A percentile compares a stretch with the other conserved stretches of the same genome.
These are phyloP conservation scores for Ammopiptanthus mongolicus DNA, from an alignment of 306 rosid species.

Conservation along the genomic window DNA sequence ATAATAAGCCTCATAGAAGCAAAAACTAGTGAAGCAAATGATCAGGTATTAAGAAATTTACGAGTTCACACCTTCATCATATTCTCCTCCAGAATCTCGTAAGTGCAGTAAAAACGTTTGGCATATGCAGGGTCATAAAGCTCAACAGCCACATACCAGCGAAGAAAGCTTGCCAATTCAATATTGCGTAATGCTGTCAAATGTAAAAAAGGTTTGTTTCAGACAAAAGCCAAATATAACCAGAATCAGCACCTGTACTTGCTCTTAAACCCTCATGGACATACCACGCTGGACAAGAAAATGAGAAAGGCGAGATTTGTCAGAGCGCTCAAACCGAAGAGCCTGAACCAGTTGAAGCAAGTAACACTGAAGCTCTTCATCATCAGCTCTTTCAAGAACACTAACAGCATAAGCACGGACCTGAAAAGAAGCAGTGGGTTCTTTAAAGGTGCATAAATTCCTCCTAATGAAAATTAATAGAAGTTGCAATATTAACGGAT, in stretches of 20 bases:
- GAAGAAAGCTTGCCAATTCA: constrained; percentile 98
- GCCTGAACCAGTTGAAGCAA: constrained; percentile 98
- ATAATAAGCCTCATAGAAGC: neutral
- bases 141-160: constrained; percentile 98
- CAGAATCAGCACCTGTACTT: constrained; percentile 25
- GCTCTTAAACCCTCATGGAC: constrained; percentile 27
- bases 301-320: constrained; percentile 87
- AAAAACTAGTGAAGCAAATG: constrained; percentile 1
- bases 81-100: constrained; percentile 89
- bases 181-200: constrained; percentile 78
- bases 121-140: constrained; percentile 94
- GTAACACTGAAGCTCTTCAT: constrained; percentile 96
- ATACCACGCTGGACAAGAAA: constrained; percentile 91
- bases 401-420: constrained; percentile 99
- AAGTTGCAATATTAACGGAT: neutral
- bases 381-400: constrained; percentile 98
- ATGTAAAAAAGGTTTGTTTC: constrained; percentile 29
- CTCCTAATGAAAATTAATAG: neutral
- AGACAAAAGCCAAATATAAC: constrained; percentile 29
- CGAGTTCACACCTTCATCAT: constrained; percentile 80
- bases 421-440: constrained; percentile 37
- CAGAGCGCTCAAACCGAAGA: constrained; percentile 95
- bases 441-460: neutral
- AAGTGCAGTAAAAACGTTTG: constrained; percentile 85
- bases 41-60: constrained; percentile 8